Evolutionary conservation across 176 grass and related monocot species (phyloP), one percentile per base, ranked within the genome.

Genomic region (Aegilops bicornis): DNA sequence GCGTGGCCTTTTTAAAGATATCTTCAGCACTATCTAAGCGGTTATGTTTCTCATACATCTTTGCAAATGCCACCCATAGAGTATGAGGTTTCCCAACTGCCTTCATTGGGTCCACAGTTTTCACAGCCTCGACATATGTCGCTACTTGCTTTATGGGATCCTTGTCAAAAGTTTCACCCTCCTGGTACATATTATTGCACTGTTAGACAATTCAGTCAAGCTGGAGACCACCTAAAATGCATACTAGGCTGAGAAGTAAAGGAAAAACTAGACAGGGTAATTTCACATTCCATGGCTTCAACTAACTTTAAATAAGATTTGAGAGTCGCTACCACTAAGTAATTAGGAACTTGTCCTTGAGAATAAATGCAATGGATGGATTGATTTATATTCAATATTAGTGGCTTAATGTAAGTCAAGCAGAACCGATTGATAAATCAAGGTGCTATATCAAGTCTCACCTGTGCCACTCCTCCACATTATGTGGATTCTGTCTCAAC

Each of bases 391-490:
- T 24, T 56, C 9, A 29, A 3, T 35, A 79, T 36, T 58, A 15
- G 54, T 40, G 12, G 45, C 25, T 68, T 10, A 89, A 76, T 27
- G 27, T 64, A 62, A 83, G 45, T 27, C 48, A 59, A 64, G 54
- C 71, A 60, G 19, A 78, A 68, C 31, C 8, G 61, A 24, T 24
- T 3, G 68, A 77, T 52, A 80, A 87, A 84, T 24, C 32, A 19
- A 63, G 30, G 69, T 63, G 69, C 19, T 37, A 76, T 69, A 84
- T 60, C 31, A 82, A 88, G 20, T 45, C 83, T 87, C 42, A 89
- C 93, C 88, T 92, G 85, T 97, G 95, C 95, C 95, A 97, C 56
- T 97, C 89, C 69, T 97, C 92, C 17, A 97, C 89, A 25, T 97
- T 94, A 80, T 97, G 95, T 66, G 95, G 95, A 89, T 97, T 97